Base-by-base conservation (phyloP, 352 stramenopile species). In the Peronospora destructor region DNA sequence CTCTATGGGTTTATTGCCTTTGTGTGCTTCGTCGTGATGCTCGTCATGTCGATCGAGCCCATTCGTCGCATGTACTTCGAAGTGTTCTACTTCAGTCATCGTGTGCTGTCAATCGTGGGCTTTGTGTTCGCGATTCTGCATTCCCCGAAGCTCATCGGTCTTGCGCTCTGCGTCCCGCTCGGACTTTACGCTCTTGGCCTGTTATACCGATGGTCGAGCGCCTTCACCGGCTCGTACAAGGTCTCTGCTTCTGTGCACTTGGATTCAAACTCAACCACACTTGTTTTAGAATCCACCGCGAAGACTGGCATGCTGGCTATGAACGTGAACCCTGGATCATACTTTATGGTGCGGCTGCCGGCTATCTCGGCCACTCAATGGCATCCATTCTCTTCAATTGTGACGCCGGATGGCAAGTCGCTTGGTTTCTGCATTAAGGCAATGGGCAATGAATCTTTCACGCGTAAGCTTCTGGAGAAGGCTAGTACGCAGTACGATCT, bases 351-450 rank as follows among this genome's bases (percentile, higher is more conserved):
- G n/a, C 68, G 67, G 30, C 53, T 89, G 3, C 75, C 82, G n/a
- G 66, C 76, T 8, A 61, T 91, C 19, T 89, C 76, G 33, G 40
- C 38, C 8, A 66, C 69, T 5, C 54, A 92, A 54, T 92, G 82
- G 79, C 82, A 92, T 34, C 82, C 78, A 41, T 92, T 92, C 61
- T 89, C 79, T 6, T 76, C 78, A 1, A 75, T 92, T 33, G 78
- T 89, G 41, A 86, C 72, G 2, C 61, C 73, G 1, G 66, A 87
- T 13, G 72, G 75, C 32, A 74, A 89, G 35, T 87, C 82, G 30
- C 73, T 92, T 36, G 82, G 75, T n/a, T 92, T 92, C 33, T 85
- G 68, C 44, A 60, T 88, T 19, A 85, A 76, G 37, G 66, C 68
- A 13, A 76, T 84, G 59, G 63, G 66, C n/a, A 58, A 62, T 9